Base-by-base conservation (phyloP, 2,329 filamentous ascomycete genomes). In the Akanthomyces dipterigenus region DNA sequence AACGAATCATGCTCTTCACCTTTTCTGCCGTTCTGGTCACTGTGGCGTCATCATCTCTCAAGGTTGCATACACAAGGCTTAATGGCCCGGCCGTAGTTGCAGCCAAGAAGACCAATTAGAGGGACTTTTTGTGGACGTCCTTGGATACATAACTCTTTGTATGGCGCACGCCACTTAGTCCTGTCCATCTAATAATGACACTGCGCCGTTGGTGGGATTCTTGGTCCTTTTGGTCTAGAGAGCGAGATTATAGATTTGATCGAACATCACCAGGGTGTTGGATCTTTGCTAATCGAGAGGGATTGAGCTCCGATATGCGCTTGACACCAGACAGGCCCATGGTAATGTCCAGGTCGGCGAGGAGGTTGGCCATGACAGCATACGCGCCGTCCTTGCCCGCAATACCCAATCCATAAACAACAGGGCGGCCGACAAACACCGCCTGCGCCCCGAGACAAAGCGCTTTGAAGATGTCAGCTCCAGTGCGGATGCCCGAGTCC, bases 11-110 rank as follows among this genome's bases (percentile, higher is more conserved):
- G 0, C 77, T 96, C 11, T 96, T 96, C 67, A 80, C 79, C 1
- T 76, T 83, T 20, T 89, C 89, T 46, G 91, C 90, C 1, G 69
- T 82, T 1, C 73, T 90, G 18, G 93, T 96, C 85, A 87, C 89
- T 2, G 71, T 78, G 3, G 91, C 86, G 65, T 93, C 90, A 0
- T 76, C 84, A 24, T 74, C 80, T 11, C 75, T 96, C 64, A 88
- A 91, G 71, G 88, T 82, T 80, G 64, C 89, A 1, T 90, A 96
- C 73, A 83, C 81, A 2, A 78, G 77, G 57, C 70, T 90, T 28
- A 92, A 91, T 70, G 87, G 87, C 12, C 72, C 68, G 76, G 63
- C 72, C 70, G 58, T 75, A 75, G 51, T 75, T 72, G 34, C 63
- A 68, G 50, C 40, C 5, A 75, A 73, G 62, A 67, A 66, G 62